Conservation (phyloP, 257 asterid species). For the Eustoma russellianum region DNA sequence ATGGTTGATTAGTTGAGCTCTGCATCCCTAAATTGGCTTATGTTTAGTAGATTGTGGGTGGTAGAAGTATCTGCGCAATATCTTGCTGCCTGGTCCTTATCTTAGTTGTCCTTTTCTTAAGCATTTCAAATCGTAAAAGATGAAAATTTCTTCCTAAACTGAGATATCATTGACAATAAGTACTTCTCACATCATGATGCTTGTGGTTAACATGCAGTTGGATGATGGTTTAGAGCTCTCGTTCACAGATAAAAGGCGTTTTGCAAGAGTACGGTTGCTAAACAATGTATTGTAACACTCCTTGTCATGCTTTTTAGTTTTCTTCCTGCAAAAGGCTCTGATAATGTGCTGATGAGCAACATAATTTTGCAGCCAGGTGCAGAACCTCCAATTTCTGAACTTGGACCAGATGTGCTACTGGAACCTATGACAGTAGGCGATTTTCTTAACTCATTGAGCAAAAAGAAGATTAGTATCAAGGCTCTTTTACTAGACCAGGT, state of each 20-base stretch:
- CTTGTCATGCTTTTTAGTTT: constrained; percentile 8
- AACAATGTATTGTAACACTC: constrained; percentile 50
- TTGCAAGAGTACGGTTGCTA: constrained; percentile 89
- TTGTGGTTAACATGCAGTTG: constrained; percentile 38
- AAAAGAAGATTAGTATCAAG: constrained; percentile 88
- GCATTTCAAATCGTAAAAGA: too few species aligned
- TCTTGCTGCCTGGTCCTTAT: too few species aligned
- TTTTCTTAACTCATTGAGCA: constrained; percentile 50
- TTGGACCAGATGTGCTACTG: constrained; percentile 91
- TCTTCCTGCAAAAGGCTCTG: constrained; percentile 10
- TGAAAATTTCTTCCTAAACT: too few species aligned
- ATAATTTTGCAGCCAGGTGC: constrained; percentile 56
- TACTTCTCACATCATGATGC: too few species aligned
- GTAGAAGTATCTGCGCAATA: too few species aligned
- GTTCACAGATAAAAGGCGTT: constrained; percentile 95
- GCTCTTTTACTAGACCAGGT: constrained; percentile 99
- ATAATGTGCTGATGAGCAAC: constrained; percentile 11
- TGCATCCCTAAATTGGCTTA: too few species aligned
- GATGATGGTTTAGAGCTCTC: constrained; percentile 88
- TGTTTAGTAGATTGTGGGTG: too few species aligned
- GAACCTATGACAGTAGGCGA: constrained; percentile 68
- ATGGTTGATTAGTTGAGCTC: too few species aligned
- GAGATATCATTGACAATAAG: too few species aligned
- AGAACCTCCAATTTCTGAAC: constrained; percentile 88
- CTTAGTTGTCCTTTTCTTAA: too few species aligned